Percentiles rank a stretch among this genome's conserved stretches.
phyloP scores from a whole-genome alignment of 768 basidiomycete genomes.

The Mycena leptocephala region DNA sequence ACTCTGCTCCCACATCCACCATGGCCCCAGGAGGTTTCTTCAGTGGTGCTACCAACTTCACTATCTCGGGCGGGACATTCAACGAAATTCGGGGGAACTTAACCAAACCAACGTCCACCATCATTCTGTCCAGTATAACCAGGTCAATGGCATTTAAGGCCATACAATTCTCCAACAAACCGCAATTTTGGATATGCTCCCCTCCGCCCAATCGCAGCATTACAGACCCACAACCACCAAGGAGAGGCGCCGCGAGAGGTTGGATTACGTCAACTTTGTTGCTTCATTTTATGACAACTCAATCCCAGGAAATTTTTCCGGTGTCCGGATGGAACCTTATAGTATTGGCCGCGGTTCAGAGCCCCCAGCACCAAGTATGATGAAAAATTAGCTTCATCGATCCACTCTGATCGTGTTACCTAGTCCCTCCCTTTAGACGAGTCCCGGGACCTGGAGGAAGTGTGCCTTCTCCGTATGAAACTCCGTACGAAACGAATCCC shows the following conservation, averaged over 20 bases:
- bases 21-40: neutral
- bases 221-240: neutral
- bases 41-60: neutral
- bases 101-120: constrained; percentile 1
- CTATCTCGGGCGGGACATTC: constrained; percentile 6
- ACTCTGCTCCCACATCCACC: neutral
- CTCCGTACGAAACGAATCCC: neutral
- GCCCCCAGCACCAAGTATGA: neutral
- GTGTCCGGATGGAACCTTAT: neutral
- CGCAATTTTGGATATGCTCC: neutral
- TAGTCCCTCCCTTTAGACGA: neutral
- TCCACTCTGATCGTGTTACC: neutral
- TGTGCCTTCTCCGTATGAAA: neutral
- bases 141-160: neutral
- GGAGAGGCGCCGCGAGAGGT: constrained; percentile 7
- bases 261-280: neutral
- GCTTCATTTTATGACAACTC: too few species aligned
- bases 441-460: neutral
- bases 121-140: neutral
- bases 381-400: neutral
- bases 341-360: neutral
- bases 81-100: constrained; percentile 13
- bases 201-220: neutral
- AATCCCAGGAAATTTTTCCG: neutral
- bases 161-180: neutral